Base-by-base conservation (phyloP, 805 yeast species). In the Candida cerambycidarum region DNA sequence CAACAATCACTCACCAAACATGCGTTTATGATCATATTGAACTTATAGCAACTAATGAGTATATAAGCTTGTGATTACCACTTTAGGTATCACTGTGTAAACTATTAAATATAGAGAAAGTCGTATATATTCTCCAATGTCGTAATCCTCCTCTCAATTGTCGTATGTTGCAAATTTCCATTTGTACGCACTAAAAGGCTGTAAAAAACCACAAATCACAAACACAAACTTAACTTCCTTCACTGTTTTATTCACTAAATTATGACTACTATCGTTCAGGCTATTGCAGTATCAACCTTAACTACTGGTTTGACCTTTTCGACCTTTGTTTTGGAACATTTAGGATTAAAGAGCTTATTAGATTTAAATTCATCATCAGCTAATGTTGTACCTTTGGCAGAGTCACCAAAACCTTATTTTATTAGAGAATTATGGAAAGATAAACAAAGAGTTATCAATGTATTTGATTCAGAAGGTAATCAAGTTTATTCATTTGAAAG, bases 401-500 rank as follows among this genome's bases (percentile, higher is more conserved):
- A 50, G 13, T 65, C 67, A 27, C 72, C 77, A 12, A 59, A 55
- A n/a, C 69, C 72, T 1, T 66, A 63, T 46, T 73, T 65, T 54
- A 61, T 80, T 21, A 73, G 84, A 44, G 67, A 76, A 29, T 80
- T 77, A 42, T 67, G 78, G 45, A 65, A 61, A 13, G 74, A 71
- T 49, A 66, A 68, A 41, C 67, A 66, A 42, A 66, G 72, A 15
- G 56, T 61, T 13, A 70, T 79, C 35, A 76, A 76, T 49, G 80
- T 80, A 1, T 80, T 74, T 54, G 73, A 70, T 47, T 58, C 59
- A 32, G 51, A 56, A 15, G 74, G 77, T 17, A 58, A 55, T 19
- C 71, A 72, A 46, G 54, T 67, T 12, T 79, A 72, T 56, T 65
- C 78, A n/a, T 63, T 79, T 53, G 82, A 78, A 58, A 64, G 83